Conservation (phyloP, 768 basidiomycete genomes). For the Russula earlei region DNA sequence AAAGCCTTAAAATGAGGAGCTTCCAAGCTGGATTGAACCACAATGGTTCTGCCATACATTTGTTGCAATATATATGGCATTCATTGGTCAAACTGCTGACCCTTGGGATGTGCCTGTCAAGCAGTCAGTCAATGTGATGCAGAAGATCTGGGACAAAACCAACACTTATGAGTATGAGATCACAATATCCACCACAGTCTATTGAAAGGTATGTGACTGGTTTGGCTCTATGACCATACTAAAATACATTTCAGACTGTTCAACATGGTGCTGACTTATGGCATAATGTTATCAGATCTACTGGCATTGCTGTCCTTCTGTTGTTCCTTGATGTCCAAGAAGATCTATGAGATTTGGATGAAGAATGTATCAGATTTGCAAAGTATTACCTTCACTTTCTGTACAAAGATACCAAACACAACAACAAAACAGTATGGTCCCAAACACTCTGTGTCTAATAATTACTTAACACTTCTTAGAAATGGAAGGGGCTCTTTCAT, state of each 20-base stretch:
- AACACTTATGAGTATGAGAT: background rate
- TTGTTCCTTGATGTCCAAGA: background rate
- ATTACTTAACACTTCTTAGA: background rate
- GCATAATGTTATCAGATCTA: background rate
- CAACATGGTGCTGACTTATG: background rate
- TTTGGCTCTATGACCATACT: background rate
- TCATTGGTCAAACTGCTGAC: background rate
- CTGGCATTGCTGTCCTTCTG: background rate
- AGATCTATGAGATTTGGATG: background rate
- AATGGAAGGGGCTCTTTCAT: background rate
- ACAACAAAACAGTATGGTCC: background rate
- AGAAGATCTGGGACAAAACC: background rate
- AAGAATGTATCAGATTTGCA: background rate
- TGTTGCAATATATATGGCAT: background rate
- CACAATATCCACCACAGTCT: background rate
- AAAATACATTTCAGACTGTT: background rate
- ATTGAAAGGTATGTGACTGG: background rate
- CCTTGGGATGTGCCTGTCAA: background rate
- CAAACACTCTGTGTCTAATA: background rate
- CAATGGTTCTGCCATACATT: background rate
- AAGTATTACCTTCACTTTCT: background rate
- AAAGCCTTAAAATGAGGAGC: background rate
- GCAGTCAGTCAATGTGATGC: background rate
- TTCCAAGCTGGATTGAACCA: background rate
- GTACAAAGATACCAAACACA: background rate